Evolutionary conservation across 805 yeast genomes (phyloP), one percentile per base, ranked within the genome.

Genomic region (Tetrapisispora arboricola): DNA sequence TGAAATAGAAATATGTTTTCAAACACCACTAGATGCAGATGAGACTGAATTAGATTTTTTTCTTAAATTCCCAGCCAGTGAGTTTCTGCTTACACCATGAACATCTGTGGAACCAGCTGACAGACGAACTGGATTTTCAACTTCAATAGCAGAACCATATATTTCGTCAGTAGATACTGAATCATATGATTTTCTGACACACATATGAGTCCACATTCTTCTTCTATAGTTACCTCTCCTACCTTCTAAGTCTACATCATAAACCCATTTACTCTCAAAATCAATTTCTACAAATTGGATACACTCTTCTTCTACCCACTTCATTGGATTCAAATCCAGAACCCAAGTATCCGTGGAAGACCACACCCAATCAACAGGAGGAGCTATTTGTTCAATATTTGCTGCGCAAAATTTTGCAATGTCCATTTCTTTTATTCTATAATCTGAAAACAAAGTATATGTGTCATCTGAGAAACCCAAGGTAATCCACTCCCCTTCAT

Each of bases 211-310:
- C 88, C 88, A 81, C 57, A 86, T 68, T 52, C 90, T 67, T 53
- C 90, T 67, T 49, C 88, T 66, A 52, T 66, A 72, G 32, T 61
- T 49, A 4, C 61, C 61, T 29, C 60, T 53, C 9, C 49, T 48
- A 4, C 59, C 56, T 30, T 58, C 64, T 8, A 55, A 35, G 34
- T 57, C 55, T 29, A 59, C 54, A 57, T 85, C 95, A 57, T 85
- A 85, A 16, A 84, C 90, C 95, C 95, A 85, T 58, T 85, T 85
- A 31, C 81, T 83, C 42, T 78, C 87, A 22, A 73, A 65, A 60
- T 85, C 94, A 17, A 83, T 67, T 17, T 67, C 69, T 13, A 80
- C 76, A 34, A 75, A 60, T 42, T 73, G 80, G 12, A 80, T 61
- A 38, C 72, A 63, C 40, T 74, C 70, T 2, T 60, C 54, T 34